Base-by-base conservation (phyloP, 768 basidiomycete genomes). In the Amanita thiersii region DNA sequence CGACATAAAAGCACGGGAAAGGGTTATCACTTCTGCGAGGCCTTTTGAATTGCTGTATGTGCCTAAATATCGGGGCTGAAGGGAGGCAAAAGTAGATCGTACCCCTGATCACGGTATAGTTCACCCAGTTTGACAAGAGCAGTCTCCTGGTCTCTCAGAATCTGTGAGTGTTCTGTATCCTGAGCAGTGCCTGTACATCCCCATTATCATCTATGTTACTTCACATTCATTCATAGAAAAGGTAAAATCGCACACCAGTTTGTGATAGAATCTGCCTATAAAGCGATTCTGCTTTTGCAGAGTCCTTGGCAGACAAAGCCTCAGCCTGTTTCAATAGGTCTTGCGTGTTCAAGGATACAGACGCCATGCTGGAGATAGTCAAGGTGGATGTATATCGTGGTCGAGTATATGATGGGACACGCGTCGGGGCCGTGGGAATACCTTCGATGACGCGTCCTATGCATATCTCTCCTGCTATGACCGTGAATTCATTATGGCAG, bases 41-140 rank as follows among this genome's bases (percentile, higher is more conserved):
- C 86, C 86, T 47, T 80, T 60, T 14, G 87, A 81, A 66, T 97
- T 86, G 54, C 91, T 96, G 50, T 15, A 20, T 17, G n/a, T 32
- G 17, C 40, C 20, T 12, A 9, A 37, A 50, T 32, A 45, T 23
- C 32, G 21, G 17, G 10, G 37, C n/a, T 25, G 5, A 8, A 31
- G 5, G 3, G 39, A 26, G 23, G 3, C 12, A 37, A 9, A 42
- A 14, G 3, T 14, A 31, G 26, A 14, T 65, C 80, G 45, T 39
- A 91, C 90, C 77, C 79, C 58, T 88, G 76, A 59, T 92, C 87
- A 36, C 87, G 72, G 58, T 94, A 88, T 7, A 93, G 70, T 56
- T 85, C 79, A 1, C 88, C 92, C 2, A 98, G 79, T 55, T 84
- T 85, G 14, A 90, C 68, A 39, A 97, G 67, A 2, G 92, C 90